Base-by-base conservation (phyloP, 192 early-diverging fungal genomes). In the Jimgerdemannia lactiflua region DNA sequence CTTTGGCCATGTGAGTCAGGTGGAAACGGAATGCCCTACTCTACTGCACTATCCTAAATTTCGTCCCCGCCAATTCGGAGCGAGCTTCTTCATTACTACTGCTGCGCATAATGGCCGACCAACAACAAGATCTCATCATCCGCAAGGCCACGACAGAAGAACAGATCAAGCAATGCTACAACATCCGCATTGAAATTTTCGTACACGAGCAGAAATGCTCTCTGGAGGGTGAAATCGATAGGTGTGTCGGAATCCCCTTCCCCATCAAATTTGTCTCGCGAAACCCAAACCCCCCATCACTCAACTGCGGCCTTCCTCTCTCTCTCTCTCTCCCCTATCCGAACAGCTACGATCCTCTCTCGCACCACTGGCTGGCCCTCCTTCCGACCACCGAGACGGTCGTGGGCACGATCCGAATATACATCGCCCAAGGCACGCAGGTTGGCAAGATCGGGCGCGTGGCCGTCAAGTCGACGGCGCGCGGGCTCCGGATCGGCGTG, bases 391-490 rank as follows among this genome's bases (percentile, higher is more conserved):
- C 49, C 49, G 49, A 59, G 49, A 6, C 14, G 6, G 49, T 59
- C 49, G 49, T 59, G 8, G 49, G 49, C 49, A 59, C 49, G 8
- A 59, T 59, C 49, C 49, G 49, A 6, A 10, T 59, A 59, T 59
- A 59, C 49, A 59, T 59, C 49, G 14, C 6, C 8, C 49, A 6
- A 6, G 49, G 49, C 49, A 59, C 49, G 49, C 6, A 59, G 8
- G 74, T 74, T 29, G 74, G 74, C 3, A 74, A 74, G 59, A 70
- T 74, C 20, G 74, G 74, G 9, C 74, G 74, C 17, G 74, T 74
- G 19, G 20, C 20, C 43, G 74, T 74, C 6, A 67, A 70, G 7
- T n/a, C n/a, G 7, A 14, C 42, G 3, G 39, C 39, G 29, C 74
- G 74, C 54, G 65, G 65, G 3, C 42, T 74, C 8, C 29, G 74